Evolutionary conservation across 768 basidiomycete species (phyloP).

Genomic region (Trametopsis cervina): DNA sequence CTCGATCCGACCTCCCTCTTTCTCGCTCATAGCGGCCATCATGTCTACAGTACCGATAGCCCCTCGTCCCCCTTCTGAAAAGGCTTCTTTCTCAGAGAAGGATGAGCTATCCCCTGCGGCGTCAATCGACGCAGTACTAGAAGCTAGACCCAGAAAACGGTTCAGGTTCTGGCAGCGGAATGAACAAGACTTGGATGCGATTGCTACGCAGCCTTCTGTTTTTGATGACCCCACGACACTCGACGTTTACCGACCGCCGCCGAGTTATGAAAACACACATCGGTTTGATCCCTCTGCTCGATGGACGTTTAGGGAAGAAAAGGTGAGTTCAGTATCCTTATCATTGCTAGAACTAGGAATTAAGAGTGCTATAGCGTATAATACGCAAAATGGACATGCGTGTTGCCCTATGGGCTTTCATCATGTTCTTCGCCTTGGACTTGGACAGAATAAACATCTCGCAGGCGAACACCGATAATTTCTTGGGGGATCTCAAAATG

Average conservation of each 20-base stretch:
- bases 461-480: slow-evolving; percentile 65
- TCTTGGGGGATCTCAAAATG: slow-evolving; percentile 52
- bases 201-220: slow-evolving; percentile 57
- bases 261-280: slow-evolving; percentile 51
- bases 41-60: slow-evolving; percentile 4
- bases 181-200: slow-evolving; percentile 36
- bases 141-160: neutral
- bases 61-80: neutral
- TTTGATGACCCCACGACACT: slow-evolving; percentile 50
- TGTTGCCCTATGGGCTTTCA: slow-evolving; percentile 52
- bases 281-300: slow-evolving; percentile 59
- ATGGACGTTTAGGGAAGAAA: slow-evolving; percentile 70
- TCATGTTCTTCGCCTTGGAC: slow-evolving; percentile 61
- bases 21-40: too few species aligned
- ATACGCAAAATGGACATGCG: slow-evolving; percentile 54
- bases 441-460: slow-evolving; percentile 55
- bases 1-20: neutral
- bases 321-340: slow-evolving; percentile 25
- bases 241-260: slow-evolving; percentile 45
- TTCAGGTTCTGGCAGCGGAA: neutral
- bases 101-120: slow-evolving; percentile 1
- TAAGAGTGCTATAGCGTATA: slow-evolving; percentile 32
- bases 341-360: neutral
- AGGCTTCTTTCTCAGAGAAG: slow-evolving; percentile 4
- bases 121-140: neutral